Conservation (phyloP, 805 yeast species). For the Zygoascus ofunaensis region DNA sequence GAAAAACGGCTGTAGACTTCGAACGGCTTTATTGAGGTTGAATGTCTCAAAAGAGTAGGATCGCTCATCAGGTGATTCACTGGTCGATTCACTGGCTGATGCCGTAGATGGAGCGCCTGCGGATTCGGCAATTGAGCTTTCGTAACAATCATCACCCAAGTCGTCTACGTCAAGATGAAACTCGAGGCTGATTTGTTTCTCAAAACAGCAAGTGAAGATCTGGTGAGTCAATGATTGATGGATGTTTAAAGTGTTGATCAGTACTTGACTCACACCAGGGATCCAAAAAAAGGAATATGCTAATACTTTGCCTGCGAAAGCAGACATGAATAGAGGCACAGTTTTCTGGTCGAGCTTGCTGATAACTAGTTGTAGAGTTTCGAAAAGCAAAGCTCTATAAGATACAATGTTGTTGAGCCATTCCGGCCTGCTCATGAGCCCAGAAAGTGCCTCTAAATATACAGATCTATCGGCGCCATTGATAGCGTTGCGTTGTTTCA, state of each 20-base stretch:
- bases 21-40: constrained; percentile 1
- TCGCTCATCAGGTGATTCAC: background rate
- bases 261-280: constrained; percentile 44
- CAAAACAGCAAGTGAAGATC: background rate
- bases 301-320: constrained; percentile 62
- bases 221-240: constrained; percentile 7
- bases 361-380: constrained; percentile 47
- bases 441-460: constrained; percentile 32
- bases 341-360: constrained; percentile 39
- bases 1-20: constrained; percentile 11
- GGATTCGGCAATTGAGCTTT: background rate
- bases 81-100: too few species aligned
- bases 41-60: background rate
- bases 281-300: constrained; percentile 52
- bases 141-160: background rate
- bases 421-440: constrained; percentile 31
- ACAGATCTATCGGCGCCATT: constrained; percentile 32
- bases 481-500: constrained; percentile 20
- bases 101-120: too few species aligned
- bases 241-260: constrained; percentile 24
- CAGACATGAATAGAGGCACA: constrained; percentile 47
- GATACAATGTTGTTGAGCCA: constrained; percentile 24
- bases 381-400: constrained; percentile 30
- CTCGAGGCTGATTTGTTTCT: background rate
- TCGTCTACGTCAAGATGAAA: background rate